Conservation (phyloP, 352 stramenopile species). For the Phytophthora sp. region DNA sequence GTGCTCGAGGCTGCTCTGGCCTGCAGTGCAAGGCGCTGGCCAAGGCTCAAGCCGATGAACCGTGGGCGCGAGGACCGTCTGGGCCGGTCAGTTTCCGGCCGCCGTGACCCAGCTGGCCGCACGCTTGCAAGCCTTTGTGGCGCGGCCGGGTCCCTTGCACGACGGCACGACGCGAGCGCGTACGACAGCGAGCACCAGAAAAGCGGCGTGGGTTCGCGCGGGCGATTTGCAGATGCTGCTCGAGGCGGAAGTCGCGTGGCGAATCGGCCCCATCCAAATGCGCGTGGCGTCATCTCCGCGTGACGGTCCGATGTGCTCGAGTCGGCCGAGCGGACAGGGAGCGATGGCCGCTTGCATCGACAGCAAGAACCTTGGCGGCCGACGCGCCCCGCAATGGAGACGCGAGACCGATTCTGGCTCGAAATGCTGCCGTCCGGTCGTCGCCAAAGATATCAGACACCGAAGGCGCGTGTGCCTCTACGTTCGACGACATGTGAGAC, state of each 20-base stretch:
- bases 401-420: slow-evolving; percentile 8
- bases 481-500: slow-evolving; percentile 14
- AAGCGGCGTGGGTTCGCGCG: slow-evolving; percentile 22
- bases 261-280: slow-evolving; percentile 21
- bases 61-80: not conserved
- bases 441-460: slow-evolving; percentile 6
- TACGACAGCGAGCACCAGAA: slow-evolving; percentile 23
- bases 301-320: not conserved
- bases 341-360: not conserved
- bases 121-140: slow-evolving; percentile 22
- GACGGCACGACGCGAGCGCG: slow-evolving; percentile 15
- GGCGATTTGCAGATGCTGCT: slow-evolving; percentile 1
- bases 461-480: slow-evolving; percentile 1
- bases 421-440: slow-evolving; percentile 1
- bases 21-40: no score
- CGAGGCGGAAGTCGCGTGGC: slow-evolving; percentile 5
- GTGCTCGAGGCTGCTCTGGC: no score
- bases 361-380: no score
- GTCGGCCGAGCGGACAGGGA: not conserved
- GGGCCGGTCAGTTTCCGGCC: slow-evolving; percentile 16
- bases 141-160: slow-evolving; percentile 11
- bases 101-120: slow-evolving; percentile 7
- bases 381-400: no score
- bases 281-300: slow-evolving; percentile 3
- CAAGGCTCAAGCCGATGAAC: no score